Evolutionary conservation across 768 basidiomycete genomes (phyloP), one percentile per base, ranked within the genome.

Genomic region (Russula dissimulans): DNA sequence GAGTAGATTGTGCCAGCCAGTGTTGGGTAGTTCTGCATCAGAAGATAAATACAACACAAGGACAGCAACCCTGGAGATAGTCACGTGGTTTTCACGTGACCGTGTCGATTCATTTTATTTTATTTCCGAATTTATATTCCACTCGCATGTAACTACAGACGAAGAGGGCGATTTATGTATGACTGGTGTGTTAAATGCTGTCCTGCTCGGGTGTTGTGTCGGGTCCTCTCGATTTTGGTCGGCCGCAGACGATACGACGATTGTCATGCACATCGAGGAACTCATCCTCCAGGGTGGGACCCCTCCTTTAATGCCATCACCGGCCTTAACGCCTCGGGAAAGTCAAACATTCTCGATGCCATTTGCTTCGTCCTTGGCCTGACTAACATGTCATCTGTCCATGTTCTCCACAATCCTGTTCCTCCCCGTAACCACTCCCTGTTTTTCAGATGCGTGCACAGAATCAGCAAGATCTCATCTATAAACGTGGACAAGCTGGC

Each of bases 351-450:
- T 68, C 84, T 99, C 64, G 97, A 99, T 77, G 95, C 97, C 60
- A 98, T 98, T 73, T 97, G 95, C 74, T 99, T 99, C 71, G 95
- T 97, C 15, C 80, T 99, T 18, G 97, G 97, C 17, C 91, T 97
- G 65, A 98, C 95, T 2, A 98, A 97, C 72, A 91, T 97, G 88
- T 77, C 88, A n/a, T 85, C 87, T 63, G 95, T 91, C 63, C 56
- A 82, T 64, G 22, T 26, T 26, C 22, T 26, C 22, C 22, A 26
- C 22, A 26, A 26, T 2, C 22, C 1, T n/a, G 0, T 12, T 10
- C 31, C 7, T 8, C 29, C 36, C 15, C 8, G 42, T 38, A 32
- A 45, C 12, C 6, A 8, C 15, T 3, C 0, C 22, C 12, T 38
- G 6, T 14, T 17, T 15, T n/a, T n/a, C 34, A 94, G 92, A 92